These are phyloP conservation scores for Umbelopsis ramanniana DNA, from an alignment of 192 early-diverging fungal species.

Conservation along the genomic window DNA sequence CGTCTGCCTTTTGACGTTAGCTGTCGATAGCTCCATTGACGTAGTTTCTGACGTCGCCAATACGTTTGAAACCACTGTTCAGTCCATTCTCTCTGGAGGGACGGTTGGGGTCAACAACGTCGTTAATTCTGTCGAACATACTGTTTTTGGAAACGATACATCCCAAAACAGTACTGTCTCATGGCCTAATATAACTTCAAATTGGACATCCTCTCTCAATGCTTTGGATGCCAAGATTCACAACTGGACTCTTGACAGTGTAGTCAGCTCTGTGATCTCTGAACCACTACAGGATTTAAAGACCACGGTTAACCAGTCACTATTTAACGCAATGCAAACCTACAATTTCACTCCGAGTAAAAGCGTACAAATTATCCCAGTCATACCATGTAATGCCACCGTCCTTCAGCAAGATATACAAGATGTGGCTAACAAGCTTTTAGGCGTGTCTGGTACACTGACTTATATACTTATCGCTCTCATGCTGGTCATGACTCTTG, in stretches of 20 bases:
- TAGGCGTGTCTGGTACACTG: background rate
- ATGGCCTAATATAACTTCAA: conserved; percentile 20
- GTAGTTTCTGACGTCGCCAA: conserved; percentile 8
- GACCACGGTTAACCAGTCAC: background rate
- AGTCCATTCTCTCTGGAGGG: background rate
- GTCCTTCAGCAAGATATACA: background rate
- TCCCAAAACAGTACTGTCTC: conserved; percentile 6
- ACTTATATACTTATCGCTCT: background rate
- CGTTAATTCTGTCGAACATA: background rate
- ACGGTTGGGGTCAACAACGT: background rate
- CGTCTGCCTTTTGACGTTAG: conserved; percentile 32
- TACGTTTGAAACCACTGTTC: conserved; percentile 30
- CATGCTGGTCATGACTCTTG: background rate
- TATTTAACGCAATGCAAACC: background rate
- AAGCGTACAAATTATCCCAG: background rate
- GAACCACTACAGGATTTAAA: conserved; percentile 1
- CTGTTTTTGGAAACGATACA: conserved; percentile 17
- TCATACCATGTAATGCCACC: conserved; percentile 7
- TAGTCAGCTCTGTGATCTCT: background rate
- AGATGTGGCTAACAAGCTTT: background rate
- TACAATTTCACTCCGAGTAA: conserved; percentile 1
- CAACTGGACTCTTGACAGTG: background rate
- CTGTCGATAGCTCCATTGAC: conserved; percentile 27
- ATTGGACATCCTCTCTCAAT: conserved; percentile 4
- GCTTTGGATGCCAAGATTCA: conserved; percentile 3